These are phyloP conservation scores for Podaxis sp. DNA, from an alignment of 768 basidiomycete genomes.

Conservation along the genomic window DNA sequence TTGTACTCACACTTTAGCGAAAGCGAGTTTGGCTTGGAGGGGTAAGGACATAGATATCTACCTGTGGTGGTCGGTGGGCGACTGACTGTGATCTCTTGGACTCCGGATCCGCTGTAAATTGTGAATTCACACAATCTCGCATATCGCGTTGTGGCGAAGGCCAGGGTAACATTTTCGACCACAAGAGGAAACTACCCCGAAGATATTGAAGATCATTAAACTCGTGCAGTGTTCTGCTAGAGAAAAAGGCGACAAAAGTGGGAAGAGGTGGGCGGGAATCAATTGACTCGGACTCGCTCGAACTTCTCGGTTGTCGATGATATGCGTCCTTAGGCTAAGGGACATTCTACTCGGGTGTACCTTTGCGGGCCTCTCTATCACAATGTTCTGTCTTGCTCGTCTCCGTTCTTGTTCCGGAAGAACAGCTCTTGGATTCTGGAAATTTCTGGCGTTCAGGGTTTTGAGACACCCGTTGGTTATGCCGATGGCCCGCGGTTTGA, in stretches of 20 bases:
- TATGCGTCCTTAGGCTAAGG: not conserved
- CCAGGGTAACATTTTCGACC: not conserved
- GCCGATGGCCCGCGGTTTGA: not conserved
- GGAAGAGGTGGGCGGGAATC: not conserved
- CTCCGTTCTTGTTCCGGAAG: not conserved
- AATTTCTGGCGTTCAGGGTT: not conserved
- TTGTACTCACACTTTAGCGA: no score
- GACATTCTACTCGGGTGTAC: not conserved
- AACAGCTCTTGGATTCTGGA: not conserved
- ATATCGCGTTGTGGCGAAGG: not conserved
- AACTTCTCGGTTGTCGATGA: not conserved
- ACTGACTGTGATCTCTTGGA: no score
- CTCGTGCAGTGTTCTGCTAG: not conserved
- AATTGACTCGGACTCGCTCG: not conserved
- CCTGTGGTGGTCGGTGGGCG: not conserved
- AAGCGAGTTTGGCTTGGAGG: not conserved
- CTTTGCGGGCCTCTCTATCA: not conserved
- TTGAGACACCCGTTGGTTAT: not conserved
- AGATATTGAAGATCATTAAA: not conserved
- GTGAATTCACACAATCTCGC: not conserved
- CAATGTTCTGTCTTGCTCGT: not conserved
- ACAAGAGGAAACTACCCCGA: slow-evolving; percentile 1
- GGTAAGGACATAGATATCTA: not conserved
- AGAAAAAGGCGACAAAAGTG: not conserved
- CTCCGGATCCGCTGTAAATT: not conserved